Evolutionary conservation across 345 rosid genomes (phyloP).

Genomic region (Eucalyptus decipiens): DNA sequence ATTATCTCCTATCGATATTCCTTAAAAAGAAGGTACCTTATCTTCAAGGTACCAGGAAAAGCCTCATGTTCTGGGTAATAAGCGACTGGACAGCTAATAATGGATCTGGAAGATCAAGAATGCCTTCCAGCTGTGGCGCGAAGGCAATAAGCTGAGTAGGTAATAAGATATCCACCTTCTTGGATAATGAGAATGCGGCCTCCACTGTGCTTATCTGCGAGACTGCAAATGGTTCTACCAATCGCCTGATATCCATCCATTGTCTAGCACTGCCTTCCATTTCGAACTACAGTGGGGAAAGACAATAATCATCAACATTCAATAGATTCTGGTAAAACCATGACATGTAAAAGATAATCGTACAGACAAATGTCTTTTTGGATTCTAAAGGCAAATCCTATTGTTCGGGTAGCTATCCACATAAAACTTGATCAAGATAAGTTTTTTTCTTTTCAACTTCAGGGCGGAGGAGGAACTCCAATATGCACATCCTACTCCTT

Average conservation of each 20-base stretch:
- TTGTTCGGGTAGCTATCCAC: neutral
- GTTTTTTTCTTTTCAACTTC: neutral
- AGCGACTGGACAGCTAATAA: constrained; percentile 39
- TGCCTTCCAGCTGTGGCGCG: constrained; percentile 80
- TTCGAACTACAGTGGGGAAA: constrained; percentile 41
- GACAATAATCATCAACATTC: constrained; percentile 31
- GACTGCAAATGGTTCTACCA: constrained; percentile 28
- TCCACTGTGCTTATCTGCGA: constrained; percentile 37
- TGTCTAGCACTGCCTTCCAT: constrained; percentile 78
- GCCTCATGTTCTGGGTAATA: constrained; percentile 67
- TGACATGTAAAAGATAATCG: neutral
- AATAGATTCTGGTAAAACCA: constrained; percentile 16
- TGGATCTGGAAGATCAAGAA: constrained; percentile 40
- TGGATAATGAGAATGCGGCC: constrained; percentile 72
- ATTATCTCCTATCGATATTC: neutral
- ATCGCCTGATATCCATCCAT: constrained; percentile 71
- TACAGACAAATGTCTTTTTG: neutral
- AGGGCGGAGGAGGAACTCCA: neutral
- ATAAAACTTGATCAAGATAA: neutral
- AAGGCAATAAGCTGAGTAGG: constrained; percentile 80
- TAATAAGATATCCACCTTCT: constrained; percentile 83
- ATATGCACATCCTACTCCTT: neutral
- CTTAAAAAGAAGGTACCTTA: constrained; percentile 27
- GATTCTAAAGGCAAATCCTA: neutral
- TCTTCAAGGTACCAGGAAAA: constrained; percentile 11